Evolutionary conservation across 805 yeast genomes (phyloP).

Genomic region (Candida chilensis): DNA sequence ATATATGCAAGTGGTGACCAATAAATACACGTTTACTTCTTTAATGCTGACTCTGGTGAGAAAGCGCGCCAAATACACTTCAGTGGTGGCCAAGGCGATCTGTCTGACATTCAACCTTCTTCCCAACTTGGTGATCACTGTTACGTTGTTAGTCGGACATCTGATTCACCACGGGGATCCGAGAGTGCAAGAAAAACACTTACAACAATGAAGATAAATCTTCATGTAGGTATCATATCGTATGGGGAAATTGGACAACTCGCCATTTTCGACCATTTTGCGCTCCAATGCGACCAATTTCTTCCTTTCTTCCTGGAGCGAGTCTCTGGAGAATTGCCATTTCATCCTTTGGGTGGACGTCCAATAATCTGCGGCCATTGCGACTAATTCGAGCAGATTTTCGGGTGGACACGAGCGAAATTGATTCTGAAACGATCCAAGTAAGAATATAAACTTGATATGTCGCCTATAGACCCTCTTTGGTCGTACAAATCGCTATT

Average conservation of each 20-base stretch:
- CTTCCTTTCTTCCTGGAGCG: conserved; percentile 39
- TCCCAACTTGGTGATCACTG: conserved; percentile 64
- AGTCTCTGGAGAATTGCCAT: conserved; percentile 74
- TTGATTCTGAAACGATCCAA: no score
- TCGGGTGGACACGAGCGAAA: no score
- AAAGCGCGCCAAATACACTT: conserved; percentile 74
- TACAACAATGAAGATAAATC: conserved; percentile 63
- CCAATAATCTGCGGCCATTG: conserved; percentile 85
- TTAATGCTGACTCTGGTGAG: conserved; percentile 61
- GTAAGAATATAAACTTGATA: no score
- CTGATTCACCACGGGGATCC: no score
- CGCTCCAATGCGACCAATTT: conserved; percentile 26
- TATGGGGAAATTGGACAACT: conserved; percentile 24
- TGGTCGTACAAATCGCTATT: no score
- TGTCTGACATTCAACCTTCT: conserved; percentile 72
- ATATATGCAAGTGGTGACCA: conserved; percentile 80
- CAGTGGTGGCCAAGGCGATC: conserved; percentile 82
- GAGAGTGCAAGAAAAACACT: conserved; percentile 2
- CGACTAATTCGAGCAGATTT: conserved; percentile 4
- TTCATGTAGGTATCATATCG: conserved; percentile 53
- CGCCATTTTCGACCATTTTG: conserved; percentile 32
- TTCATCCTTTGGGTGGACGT: conserved; percentile 66
- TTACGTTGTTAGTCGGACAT: neutral
- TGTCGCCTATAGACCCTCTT: no score
- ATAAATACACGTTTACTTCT: conserved; percentile 74